Percentiles rank a stretch among this genome's conserved stretches.
These are phyloP conservation scores for Stagonosporopsis vannaccii DNA, from an alignment of 2,329 filamentous ascomycete genomes.

Conservation along the genomic window DNA sequence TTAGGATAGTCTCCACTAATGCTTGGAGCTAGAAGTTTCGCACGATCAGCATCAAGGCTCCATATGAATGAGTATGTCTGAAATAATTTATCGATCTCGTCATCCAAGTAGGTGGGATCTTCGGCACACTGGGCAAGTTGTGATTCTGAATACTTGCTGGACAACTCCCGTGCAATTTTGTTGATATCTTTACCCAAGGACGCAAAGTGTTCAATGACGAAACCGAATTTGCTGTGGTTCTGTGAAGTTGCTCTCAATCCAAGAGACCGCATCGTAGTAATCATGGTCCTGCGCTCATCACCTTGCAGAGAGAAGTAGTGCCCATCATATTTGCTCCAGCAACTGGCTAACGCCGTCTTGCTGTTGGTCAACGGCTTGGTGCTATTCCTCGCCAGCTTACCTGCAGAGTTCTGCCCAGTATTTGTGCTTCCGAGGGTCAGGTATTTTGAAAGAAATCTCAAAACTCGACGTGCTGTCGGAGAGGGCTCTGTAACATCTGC, in stretches of 20 bases:
- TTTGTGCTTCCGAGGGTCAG: background rate
- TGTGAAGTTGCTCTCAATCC: background rate
- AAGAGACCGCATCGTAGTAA: constrained; percentile 7
- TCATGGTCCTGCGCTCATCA: background rate
- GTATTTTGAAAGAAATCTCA: too few relatives aligned
- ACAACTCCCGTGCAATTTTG: background rate
- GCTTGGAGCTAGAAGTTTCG: constrained; percentile 1
- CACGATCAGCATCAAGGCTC: constrained; percentile 9
- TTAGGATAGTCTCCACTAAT: background rate
- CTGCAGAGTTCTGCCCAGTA: background rate
- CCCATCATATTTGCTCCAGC: constrained; percentile 8
- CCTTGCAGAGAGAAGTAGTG: background rate
- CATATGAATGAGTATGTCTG: constrained; percentile 3
- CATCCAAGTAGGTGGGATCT: constrained; percentile 4
- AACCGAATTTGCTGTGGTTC: background rate
- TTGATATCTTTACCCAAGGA: constrained; percentile 2
- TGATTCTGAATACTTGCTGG: background rate
- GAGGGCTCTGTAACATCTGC: background rate
- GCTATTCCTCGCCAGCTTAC: background rate
- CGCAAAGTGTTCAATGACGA: background rate
- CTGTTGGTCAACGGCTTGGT: background rate
- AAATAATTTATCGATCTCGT: constrained; percentile 4
- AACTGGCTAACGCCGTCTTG: background rate
- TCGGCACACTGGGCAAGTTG: background rate
- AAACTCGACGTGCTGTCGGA: background rate